Evolutionary conservation across 495 filamentous ascomycete genomes (phyloP), one percentile per base, ranked within the genome.

Genomic region (Neurospora sp.): DNA sequence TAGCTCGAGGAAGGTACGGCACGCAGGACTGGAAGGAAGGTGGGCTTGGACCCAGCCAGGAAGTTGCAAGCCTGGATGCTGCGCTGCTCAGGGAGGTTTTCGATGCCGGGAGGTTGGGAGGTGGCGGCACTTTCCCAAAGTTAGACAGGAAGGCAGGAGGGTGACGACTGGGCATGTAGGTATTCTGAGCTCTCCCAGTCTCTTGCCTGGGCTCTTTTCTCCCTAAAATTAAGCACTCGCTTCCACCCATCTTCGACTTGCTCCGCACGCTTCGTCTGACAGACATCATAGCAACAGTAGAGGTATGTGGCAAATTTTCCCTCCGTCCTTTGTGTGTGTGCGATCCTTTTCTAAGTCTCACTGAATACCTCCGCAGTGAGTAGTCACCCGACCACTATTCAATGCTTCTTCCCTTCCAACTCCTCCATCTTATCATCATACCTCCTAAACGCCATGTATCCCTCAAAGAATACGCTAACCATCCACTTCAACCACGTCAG

Each of bases 401-500:
- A 66, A 36, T 66, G 28, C 75, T 74, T 72, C 76, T 76, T 70
- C 70, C 13, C 72, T 74, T 59, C 75, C 78, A 75, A 24, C 75
- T 62, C 74, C 70, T 59, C 73, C 10, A 82, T 79, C 10, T 85
- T 15, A 11, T 75, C 69, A 78, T 86, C 84, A 73, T 85, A 84
- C 66, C 85, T 75, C 73, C 37, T 54, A 71, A 86, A 82, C 1
- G 80, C 73, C 71, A 79, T 78, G 5, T 70, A 70, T 17, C 85
- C 85, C 76, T 86, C 85, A 4, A 83, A 19, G 42, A 85, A 84
- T 7, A 77, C 79, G 10, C 78, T 76, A 19, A 69, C 72, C 31
- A 81, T 70, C 85, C 85, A 86, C 39, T 74, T 10, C 69, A 70
- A 80, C 85, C 85, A 86, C 24, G 82, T 72, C 62, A 6, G 2